These are phyloP conservation scores for Ailanthus altissimus DNA, from an alignment of 345 rosid genomes.

Conservation along the genomic window DNA sequence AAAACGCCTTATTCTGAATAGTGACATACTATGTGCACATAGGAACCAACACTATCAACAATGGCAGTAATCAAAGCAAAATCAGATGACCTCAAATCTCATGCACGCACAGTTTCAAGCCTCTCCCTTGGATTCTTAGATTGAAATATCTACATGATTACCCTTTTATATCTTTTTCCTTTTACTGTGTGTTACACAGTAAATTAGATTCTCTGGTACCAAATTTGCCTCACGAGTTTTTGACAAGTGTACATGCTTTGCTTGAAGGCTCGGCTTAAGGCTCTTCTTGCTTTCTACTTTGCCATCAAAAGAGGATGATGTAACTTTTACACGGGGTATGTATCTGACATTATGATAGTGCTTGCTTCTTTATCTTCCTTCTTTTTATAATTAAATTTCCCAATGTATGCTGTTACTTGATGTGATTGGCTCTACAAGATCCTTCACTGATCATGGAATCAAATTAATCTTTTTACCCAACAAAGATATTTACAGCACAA, in stretches of 20 bases:
- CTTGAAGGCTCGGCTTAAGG: not conserved
- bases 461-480: not conserved
- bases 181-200: constrained; percentile 13
- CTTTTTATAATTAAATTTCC: not conserved
- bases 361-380: constrained; percentile 11
- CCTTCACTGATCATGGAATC: constrained; percentile 7
- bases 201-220: constrained; percentile 9
- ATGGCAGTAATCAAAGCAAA: not conserved
- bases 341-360: constrained; percentile 6
- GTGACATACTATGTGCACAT: not conserved
- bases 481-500: not conserved
- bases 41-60: not conserved
- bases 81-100: not conserved
- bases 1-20: not conserved
- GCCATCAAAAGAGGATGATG: constrained; percentile 14
- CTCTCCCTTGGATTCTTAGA: not conserved
- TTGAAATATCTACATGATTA: not conserved
- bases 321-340: constrained; percentile 17
- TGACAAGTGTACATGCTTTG: not conserved
- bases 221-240: not conserved
- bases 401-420: constrained; percentile 9
- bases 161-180: not conserved
- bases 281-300: constrained; percentile 3
- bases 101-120: not conserved
- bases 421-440: not conserved